Base-by-base conservation (phyloP, 176 grass and related monocot genomes). In the Zizania latifolia region DNA sequence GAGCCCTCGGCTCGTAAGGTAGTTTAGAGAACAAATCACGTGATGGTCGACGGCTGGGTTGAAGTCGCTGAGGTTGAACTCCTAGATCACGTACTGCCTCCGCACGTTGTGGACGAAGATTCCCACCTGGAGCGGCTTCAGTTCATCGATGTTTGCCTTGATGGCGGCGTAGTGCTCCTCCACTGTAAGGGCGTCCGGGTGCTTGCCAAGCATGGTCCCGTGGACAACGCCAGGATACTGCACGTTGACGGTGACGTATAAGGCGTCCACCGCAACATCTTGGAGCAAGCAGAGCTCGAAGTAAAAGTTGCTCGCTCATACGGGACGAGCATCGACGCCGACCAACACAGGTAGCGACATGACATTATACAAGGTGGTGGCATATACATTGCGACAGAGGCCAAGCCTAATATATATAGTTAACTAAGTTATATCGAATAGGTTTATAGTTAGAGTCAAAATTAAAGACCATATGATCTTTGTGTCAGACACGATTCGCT, bases 221-320 rank as follows among this genome's bases (percentile, higher is more conserved):
- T 84, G 73, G 32, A 83, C 10, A 8, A 77, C 55, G 55, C 65
- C 82, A 4, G 73, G 82, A 56, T 84, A 77, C 2, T 84, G 82
- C 7, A 84, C 13, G 31, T 4, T 16, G 2, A 84, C 13, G 4
- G 73, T 56, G 50, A 62, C 74, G 74, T 9, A 54, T 24, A 9
- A 5, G 6, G 65, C 33, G 4, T 4, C 4, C 17, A 2, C 4
- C 2, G 33, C 56, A 56, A 41, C 22, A 21, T 9, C 22, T 3
- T 26, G 23, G 17, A 84, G 13, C 17, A 10, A 2, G 2, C 0
- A 2, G 8, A 50, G 43, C 33, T 51, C 56, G 0, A 1, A 0
- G 24, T 30, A 2, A 31, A 77, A 4, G 65, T 71, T 84, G 32
- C 13, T 14, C 0, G 56, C 56, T 74, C 82, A 84, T 4, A 84